Evolutionary conservation across 306 rosid genomes (phyloP).

Genomic region (Gastrolobium bilobum): DNA sequence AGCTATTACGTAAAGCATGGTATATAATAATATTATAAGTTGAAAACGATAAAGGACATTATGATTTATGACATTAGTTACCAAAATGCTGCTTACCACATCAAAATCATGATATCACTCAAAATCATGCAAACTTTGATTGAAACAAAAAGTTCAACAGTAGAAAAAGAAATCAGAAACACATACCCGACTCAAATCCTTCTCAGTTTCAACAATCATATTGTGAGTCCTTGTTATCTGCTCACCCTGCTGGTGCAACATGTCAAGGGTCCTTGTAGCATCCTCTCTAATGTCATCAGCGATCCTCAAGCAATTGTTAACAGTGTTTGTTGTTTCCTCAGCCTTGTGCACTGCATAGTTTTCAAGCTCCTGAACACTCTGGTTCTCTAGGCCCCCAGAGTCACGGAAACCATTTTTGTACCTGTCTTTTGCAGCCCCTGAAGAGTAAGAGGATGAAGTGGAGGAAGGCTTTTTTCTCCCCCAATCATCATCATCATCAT

Average conservation of each 20-base stretch:
- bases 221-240: slow-evolving; percentile 89
- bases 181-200: slow-evolving; percentile 82
- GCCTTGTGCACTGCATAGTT: slow-evolving; percentile 76
- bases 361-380: slow-evolving; percentile 83
- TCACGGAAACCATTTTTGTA: slow-evolving; percentile 62
- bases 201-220: slow-evolving; percentile 82
- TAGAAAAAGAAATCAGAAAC: neutral
- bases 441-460: slow-evolving; percentile 40
- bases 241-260: slow-evolving; percentile 93
- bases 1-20: slow-evolving; percentile 1
- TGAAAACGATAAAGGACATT: slow-evolving; percentile 15
- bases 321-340: slow-evolving; percentile 81
- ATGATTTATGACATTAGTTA: neutral
- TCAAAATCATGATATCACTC: neutral
- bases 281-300: slow-evolving; percentile 85
- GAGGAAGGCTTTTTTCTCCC: slow-evolving; percentile 61
- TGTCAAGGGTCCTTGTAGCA: slow-evolving; percentile 87
- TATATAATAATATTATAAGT: neutral
- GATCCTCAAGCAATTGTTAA: slow-evolving; percentile 78
- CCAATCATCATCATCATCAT: slow-evolving; percentile 58
- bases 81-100: neutral
- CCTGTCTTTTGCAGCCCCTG: slow-evolving; percentile 50
- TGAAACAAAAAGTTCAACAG: neutral
- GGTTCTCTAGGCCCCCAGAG: slow-evolving; percentile 79
- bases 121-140: neutral